Conservation (phyloP, 2,329 filamentous ascomycete species). For the Phaeoacremonium minimum region DNA sequence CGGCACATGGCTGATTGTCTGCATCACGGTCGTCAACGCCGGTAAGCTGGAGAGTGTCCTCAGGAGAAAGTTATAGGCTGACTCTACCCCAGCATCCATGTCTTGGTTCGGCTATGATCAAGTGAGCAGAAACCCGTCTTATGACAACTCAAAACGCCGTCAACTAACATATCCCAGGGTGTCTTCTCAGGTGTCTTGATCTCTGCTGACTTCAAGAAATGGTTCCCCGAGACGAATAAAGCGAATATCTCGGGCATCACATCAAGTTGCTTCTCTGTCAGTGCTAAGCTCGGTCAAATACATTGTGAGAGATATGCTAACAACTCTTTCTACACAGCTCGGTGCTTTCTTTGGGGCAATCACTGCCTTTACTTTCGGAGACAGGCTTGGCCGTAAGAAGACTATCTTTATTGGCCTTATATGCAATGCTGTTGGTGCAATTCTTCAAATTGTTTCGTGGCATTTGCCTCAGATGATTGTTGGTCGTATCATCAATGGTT, state of each 20-base stretch:
- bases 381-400: slow-evolving; percentile 25
- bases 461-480: slow-evolving; percentile 34
- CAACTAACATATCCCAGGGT: slow-evolving; percentile 19
- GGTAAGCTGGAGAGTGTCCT: slow-evolving; percentile 2
- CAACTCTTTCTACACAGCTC: slow-evolving; percentile 13
- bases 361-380: slow-evolving; percentile 21
- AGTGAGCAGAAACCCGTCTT: not conserved
- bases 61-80: not conserved
- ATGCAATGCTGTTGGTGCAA: slow-evolving; percentile 25
- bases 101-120: slow-evolving; percentile 12
- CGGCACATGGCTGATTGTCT: slow-evolving; percentile 9
- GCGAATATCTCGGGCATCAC: slow-evolving; percentile 37
- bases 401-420: slow-evolving; percentile 23
- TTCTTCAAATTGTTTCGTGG: slow-evolving; percentile 26
- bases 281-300: slow-evolving; percentile 6
- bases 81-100: slow-evolving; percentile 4
- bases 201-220: slow-evolving; percentile 29
- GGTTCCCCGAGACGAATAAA: slow-evolving; percentile 29
- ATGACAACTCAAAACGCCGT: no score
- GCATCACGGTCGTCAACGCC: slow-evolving; percentile 9
- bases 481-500: slow-evolving; percentile 34
- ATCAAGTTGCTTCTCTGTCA: slow-evolving; percentile 33
- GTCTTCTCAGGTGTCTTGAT: slow-evolving; percentile 37
- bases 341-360: slow-evolving; percentile 27
- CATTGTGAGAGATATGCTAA: not conserved